Conservation (phyloP, 805 yeast genomes). For the Starmerella powellii region DNA sequence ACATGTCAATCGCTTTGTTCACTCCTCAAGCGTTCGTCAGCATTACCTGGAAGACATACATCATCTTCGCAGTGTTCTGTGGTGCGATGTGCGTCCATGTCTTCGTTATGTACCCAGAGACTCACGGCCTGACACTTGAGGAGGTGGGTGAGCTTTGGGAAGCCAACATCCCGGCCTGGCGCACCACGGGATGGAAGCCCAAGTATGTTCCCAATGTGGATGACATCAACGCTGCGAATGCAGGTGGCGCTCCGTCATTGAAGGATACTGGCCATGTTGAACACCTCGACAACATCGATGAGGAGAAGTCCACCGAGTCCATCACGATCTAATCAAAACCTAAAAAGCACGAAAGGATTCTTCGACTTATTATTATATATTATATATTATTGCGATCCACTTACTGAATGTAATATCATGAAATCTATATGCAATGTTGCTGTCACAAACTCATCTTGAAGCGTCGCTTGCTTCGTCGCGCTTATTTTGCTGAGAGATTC, state of each 20-base stretch:
- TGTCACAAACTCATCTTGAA: background rate
- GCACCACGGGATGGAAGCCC: constrained; percentile 19
- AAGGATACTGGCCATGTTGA: constrained; percentile 9
- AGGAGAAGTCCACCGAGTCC: background rate
- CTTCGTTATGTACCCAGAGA: constrained; percentile 47
- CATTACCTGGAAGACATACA: constrained; percentile 50
- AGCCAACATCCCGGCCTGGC: constrained; percentile 23
- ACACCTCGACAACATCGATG: constrained; percentile 14
- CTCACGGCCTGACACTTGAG: constrained; percentile 55
- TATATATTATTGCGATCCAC: too few relatives aligned
- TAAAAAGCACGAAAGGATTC: background rate
- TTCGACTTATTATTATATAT: too few relatives aligned
- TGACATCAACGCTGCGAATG: constrained; percentile 24
- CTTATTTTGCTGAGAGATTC: too few relatives aligned
- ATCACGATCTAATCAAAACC: background rate
- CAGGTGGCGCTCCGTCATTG: constrained; percentile 26
- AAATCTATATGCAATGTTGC: background rate
- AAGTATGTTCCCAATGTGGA: constrained; percentile 11
- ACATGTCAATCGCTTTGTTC: constrained; percentile 57
- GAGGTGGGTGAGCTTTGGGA: constrained; percentile 54
- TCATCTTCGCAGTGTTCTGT: constrained; percentile 28
- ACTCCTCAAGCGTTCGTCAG: constrained; percentile 46
- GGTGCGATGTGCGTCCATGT: constrained; percentile 37
- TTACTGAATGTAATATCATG: background rate
- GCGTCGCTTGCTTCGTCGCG: too few relatives aligned